Percentiles rank a stretch among this genome's conserved stretches.
Conservation (phyloP, 2,329 filamentous ascomycete genomes). For the Colletotrichum brevisporum region DNA sequence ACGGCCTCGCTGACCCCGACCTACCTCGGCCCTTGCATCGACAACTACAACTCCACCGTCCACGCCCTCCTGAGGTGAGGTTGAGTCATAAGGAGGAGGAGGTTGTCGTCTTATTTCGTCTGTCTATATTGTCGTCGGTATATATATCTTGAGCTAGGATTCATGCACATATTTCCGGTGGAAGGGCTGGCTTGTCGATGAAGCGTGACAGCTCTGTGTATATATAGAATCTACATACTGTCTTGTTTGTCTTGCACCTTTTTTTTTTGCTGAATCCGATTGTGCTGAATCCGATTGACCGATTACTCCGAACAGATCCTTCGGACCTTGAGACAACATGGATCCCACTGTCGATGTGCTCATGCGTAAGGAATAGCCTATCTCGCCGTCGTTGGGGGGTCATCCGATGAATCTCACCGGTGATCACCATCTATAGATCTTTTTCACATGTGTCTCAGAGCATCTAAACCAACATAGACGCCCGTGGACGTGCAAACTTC, state of each 20-base stretch:
- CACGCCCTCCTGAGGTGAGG: constrained; percentile 34
- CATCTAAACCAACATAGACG: neutral
- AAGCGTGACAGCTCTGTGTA: neutral
- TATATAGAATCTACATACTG: neutral
- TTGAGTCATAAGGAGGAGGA: too few species aligned
- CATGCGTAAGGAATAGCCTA: too few species aligned
- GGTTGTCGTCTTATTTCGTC: neutral
- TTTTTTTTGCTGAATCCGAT: too few species aligned
- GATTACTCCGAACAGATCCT: too few species aligned
- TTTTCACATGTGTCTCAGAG: neutral
- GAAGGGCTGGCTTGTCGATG: neutral
- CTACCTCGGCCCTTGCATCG: constrained; percentile 49
- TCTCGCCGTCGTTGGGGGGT: too few species aligned
- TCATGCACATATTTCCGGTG: constrained; percentile 26
- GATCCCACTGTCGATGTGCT: too few species aligned
- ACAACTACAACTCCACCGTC: constrained; percentile 40
- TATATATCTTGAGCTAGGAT: neutral
- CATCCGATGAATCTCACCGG: too few species aligned
- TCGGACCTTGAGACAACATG: too few species aligned
- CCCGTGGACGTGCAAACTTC: neutral
- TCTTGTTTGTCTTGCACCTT: neutral
- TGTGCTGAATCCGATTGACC: too few species aligned
- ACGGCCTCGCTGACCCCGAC: constrained; percentile 49
- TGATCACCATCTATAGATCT: neutral
- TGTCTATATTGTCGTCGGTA: neutral